phyloP scores from a whole-genome alignment of 139 green algal species.

The Haematococcus lacustris region DNA sequence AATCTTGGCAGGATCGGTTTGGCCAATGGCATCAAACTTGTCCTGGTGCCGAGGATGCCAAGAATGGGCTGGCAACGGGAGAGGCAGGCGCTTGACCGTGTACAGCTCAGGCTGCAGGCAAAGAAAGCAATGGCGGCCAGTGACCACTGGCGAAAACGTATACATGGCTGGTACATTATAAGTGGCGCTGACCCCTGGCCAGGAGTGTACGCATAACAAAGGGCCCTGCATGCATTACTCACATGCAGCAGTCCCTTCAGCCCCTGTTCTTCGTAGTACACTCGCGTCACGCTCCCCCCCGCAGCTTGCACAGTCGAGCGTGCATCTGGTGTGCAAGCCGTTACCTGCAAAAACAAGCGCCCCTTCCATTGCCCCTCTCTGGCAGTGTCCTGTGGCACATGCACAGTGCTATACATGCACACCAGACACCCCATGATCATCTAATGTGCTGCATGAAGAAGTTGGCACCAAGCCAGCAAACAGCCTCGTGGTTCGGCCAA shows the following conservation, averaged over 20 bases:
- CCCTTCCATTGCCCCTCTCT: not conserved
- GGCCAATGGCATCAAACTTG: conserved; percentile 42
- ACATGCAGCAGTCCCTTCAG: conserved; percentile 72
- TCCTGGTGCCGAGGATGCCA: conserved; percentile 55
- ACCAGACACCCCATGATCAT: not conserved
- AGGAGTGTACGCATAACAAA: not conserved
- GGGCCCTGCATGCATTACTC: not conserved
- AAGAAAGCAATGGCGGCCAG: not conserved
- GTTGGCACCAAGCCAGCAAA: not conserved
- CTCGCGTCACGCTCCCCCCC: conserved; percentile 73
- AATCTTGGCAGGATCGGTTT: no score
- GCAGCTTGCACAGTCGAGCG: conserved; percentile 49
- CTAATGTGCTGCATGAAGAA: not conserved
- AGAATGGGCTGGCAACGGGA: conserved; percentile 64
- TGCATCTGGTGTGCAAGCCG: conserved; percentile 40
- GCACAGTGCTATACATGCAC: not conserved
- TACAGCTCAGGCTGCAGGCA: conserved; percentile 60
- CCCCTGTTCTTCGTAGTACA: conserved; percentile 90
- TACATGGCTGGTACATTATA: not conserved
- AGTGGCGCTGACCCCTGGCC: not conserved
- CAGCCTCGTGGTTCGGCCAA: not conserved
- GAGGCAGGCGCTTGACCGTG: conserved; percentile 49
- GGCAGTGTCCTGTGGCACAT: not conserved
- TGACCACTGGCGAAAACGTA: not conserved
- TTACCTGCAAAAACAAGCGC: conserved; percentile 60